phyloP scores from a whole-genome alignment of 2,329 filamentous ascomycete genomes.

The Blastomyces silverae region DNA sequence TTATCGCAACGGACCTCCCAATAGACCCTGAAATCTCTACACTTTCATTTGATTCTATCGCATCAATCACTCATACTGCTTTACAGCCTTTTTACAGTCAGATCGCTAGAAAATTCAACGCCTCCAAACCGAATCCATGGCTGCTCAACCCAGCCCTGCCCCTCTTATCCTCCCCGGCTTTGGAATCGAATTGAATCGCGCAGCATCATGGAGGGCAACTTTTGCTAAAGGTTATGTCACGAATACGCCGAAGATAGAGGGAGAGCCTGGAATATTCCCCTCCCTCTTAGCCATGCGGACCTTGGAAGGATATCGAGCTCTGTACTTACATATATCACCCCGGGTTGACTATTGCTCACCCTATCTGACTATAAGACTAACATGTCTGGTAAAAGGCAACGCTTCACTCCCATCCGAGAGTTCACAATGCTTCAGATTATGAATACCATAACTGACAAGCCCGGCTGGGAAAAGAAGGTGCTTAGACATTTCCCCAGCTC shows the following conservation, averaged over 20 bases:
- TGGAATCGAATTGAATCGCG: not conserved
- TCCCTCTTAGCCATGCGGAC: not conserved
- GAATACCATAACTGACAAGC: conserved; percentile 41
- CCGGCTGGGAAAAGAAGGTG: conserved; percentile 39
- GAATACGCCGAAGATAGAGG: not conserved
- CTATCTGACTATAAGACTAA: not conserved
- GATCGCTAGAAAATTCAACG: not conserved
- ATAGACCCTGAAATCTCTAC: not conserved
- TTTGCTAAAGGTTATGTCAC: conserved; percentile 6
- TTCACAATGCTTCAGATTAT: conserved; percentile 39
- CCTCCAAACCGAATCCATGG: not conserved
- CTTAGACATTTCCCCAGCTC: not conserved
- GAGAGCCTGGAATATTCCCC: not conserved
- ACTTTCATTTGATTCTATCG: not conserved
- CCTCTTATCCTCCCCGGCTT: not conserved
- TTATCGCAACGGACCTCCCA: not conserved
- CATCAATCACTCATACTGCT: not conserved
- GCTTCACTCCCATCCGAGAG: conserved; percentile 31
- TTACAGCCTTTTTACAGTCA: not conserved
- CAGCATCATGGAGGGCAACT: not conserved
- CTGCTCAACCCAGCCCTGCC: not conserved
- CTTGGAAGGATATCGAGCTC: not conserved
- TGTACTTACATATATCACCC: not conserved
- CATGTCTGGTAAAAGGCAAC: conserved; percentile 17
- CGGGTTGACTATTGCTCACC: not conserved